Evolutionary conservation across 805 yeast species (phyloP).

Genomic region (Clavispora vitiphila): DNA sequence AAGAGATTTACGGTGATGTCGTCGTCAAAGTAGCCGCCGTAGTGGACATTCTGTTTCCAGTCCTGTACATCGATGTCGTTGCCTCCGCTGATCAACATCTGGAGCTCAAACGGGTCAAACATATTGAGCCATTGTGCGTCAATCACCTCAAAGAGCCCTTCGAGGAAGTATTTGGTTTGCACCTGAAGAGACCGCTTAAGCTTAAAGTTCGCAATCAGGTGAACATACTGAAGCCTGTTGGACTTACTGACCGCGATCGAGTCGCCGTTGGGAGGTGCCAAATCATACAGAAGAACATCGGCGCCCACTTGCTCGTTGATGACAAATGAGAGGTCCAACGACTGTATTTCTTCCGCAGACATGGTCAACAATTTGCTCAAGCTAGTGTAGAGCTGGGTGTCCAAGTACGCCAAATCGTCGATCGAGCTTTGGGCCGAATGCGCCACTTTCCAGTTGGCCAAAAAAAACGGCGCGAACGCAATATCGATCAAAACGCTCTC

Average conservation of each 20-base stretch:
- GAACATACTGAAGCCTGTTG: constrained; percentile 70
- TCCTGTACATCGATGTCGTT: constrained; percentile 68
- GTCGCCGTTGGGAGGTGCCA: constrained; percentile 56
- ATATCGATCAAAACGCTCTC: constrained; percentile 78
- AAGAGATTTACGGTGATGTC: constrained; percentile 61
- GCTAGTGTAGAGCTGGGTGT: constrained; percentile 58
- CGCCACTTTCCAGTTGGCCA: constrained; percentile 57
- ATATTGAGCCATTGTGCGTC: constrained; percentile 72
- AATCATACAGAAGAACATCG: constrained; percentile 43
- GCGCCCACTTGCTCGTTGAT: constrained; percentile 45
- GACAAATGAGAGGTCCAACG: constrained; percentile 64
- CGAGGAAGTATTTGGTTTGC: constrained; percentile 59
- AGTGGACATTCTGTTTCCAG: constrained; percentile 54
- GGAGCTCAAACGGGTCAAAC: constrained; percentile 82
- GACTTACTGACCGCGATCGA: constrained; percentile 48
- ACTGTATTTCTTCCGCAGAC: constrained; percentile 50
- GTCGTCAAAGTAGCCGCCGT: constrained; percentile 55
- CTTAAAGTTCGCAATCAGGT: constrained; percentile 73
- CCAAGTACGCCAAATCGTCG: constrained; percentile 74
- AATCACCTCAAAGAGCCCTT: constrained; percentile 67
- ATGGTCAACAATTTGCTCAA: constrained; percentile 58
- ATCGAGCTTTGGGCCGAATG: constrained; percentile 52
- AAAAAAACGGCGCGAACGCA: constrained; percentile 79
- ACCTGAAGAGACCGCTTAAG: constrained; percentile 56
- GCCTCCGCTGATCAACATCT: constrained; percentile 69